These are phyloP conservation scores for Penicillium sp. DNA, from an alignment of 2,329 filamentous ascomycete species.

Conservation along the genomic window DNA sequence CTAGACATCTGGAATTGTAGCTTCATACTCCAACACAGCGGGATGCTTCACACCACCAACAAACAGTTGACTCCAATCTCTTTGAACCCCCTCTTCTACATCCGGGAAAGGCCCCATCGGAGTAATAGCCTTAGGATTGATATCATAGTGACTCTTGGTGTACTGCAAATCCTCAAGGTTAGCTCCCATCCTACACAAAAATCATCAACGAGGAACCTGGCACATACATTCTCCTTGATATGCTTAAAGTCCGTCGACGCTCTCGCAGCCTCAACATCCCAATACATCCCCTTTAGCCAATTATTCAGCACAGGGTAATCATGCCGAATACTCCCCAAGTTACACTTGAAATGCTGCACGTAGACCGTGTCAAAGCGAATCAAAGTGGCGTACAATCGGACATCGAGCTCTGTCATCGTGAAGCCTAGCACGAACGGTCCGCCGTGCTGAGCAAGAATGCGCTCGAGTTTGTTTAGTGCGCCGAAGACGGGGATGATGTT, in stretches of 20 bases:
- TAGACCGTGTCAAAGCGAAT: constrained; percentile 64
- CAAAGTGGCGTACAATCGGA: constrained; percentile 59
- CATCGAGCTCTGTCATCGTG: constrained; percentile 60
- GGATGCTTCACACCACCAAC: constrained; percentile 44
- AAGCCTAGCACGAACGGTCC: constrained; percentile 60
- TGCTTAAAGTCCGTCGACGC: constrained; percentile 66
- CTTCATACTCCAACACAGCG: constrained; percentile 37
- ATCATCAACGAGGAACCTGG: background rate
- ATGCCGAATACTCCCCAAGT: constrained; percentile 61
- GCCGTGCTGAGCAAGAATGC: constrained; percentile 46
- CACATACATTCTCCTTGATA: constrained; percentile 64
- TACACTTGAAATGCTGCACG: constrained; percentile 68
- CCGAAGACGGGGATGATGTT: constrained; percentile 59
- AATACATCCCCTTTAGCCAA: constrained; percentile 63
- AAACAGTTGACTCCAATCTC: constrained; percentile 51
- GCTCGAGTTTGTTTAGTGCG: constrained; percentile 61
- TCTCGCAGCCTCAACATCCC: constrained; percentile 55
- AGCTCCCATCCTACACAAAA: background rate
- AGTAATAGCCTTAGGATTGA: constrained; percentile 65
- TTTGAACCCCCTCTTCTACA: constrained; percentile 55
- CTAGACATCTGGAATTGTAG: background rate
- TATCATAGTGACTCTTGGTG: constrained; percentile 60
- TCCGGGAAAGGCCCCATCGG: constrained; percentile 63
- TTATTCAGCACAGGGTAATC: constrained; percentile 63
- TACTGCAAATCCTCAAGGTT: constrained; percentile 38